Base-by-base conservation (phyloP, 2,329 filamentous ascomycete species). In the Fusarium beomiforme region DNA sequence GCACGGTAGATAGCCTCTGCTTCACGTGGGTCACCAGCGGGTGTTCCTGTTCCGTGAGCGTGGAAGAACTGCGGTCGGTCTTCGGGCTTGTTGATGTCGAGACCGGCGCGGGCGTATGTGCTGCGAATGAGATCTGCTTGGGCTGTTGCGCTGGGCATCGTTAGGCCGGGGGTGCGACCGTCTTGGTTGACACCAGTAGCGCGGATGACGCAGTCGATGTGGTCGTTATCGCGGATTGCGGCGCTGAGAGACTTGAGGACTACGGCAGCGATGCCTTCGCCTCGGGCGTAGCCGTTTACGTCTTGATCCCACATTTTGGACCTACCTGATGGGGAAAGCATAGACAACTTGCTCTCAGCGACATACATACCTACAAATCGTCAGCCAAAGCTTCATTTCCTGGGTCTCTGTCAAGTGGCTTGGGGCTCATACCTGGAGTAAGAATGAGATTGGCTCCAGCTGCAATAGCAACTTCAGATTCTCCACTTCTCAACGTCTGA, bases 321-420 rank as follows among this genome's bases (percentile, higher is more conserved):
- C 17, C 46, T 39, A n/a, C 56, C 56, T 17, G 36, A 8, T 17
- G 56, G 56, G 8, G 56, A 53, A 0, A 59, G 6, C 56, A 59
- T 59, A 1, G 23, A n/a, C 6, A 59, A 26, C 26, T 59, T 59
- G 10, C 50, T 51, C 42, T 50, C 34, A 13, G 23, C 39, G 0
- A 49, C 36, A 37, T 58, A 63, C 26, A 36, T 59, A 1, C 59
- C 69, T 23, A 21, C 0, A n/a, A n/a, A 10, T 29, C 1, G 6
- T 46, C 19, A 46, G 43, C n/a, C n/a, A n/a, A n/a, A n/a, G n/a
- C n/a, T n/a, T 11, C 5, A n/a, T n/a, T 5, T 5, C 2, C 6
- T 1, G 3, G 16, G 19, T 24, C 0, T 9, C 0, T n/a, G 3
- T 44, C 17, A 8, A 4, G 7, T 8, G 17, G 23, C 1, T 43